Conservation (phyloP, 495 filamentous ascomycete genomes). For the Neurospora pannonica region DNA sequence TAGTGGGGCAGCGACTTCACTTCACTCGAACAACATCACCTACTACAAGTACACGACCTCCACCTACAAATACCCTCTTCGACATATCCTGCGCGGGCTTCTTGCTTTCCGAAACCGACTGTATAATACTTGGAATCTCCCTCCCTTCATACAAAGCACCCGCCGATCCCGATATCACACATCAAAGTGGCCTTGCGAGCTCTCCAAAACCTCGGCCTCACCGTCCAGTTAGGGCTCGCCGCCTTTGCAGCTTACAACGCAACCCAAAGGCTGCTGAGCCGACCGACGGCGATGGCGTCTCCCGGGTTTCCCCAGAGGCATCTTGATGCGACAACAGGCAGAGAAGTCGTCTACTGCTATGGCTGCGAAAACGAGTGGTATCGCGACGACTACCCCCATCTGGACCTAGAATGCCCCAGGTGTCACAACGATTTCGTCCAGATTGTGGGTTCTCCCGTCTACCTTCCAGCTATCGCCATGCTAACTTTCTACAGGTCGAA, state of each 20-base stretch:
- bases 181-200: slow-evolving; percentile 39
- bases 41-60: neutral
- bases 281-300: slow-evolving; percentile 31
- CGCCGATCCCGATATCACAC: neutral
- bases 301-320: slow-evolving; percentile 7
- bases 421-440: slow-evolving; percentile 75
- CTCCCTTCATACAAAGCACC: neutral
- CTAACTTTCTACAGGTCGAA: slow-evolving; percentile 28
- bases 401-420: slow-evolving; percentile 56
- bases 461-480: neutral
- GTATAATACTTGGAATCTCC: neutral
- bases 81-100: neutral
- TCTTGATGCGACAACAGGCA: slow-evolving; percentile 33
- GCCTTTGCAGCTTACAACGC: slow-evolving; percentile 37
- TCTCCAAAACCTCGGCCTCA: slow-evolving; percentile 37
- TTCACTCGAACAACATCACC: neutral
- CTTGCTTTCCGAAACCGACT: neutral
- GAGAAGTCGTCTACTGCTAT: slow-evolving; percentile 77
- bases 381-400: slow-evolving; percentile 43
- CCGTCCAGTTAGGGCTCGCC: slow-evolving; percentile 39
- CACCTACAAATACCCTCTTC: neutral
- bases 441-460: slow-evolving; percentile 49
- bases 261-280: slow-evolving; percentile 21
- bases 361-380: slow-evolving; percentile 72
- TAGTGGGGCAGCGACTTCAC: neutral